Percentiles rank a stretch among this genome's conserved stretches.
These are phyloP conservation scores for Ophiostoma himal-ulmi DNA, from an alignment of 2,329 filamentous ascomycete species.

Conservation along the genomic window DNA sequence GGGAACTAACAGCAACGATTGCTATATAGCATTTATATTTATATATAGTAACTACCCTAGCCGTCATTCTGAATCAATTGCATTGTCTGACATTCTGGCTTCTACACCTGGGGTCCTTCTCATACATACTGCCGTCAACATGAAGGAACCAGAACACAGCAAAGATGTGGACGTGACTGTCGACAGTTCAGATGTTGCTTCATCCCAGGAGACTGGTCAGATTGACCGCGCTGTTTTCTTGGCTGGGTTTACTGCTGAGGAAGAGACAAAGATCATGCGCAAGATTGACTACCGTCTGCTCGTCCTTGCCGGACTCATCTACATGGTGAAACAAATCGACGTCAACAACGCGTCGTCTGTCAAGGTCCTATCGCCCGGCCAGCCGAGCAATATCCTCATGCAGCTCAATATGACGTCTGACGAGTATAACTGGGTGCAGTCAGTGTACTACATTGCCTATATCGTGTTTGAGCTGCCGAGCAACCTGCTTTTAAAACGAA, in stretches of 20 bases:
- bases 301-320: constrained; percentile 16
- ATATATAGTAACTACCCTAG: no score
- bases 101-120: no score
- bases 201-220: no score
- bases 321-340: constrained; percentile 23
- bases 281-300: constrained; percentile 22
- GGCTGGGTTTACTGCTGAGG: constrained; percentile 17
- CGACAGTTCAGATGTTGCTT: no score
- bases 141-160: no score
- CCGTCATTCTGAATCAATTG: no score
- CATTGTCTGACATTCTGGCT: no score
- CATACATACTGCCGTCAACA: no score
- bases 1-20: no score
- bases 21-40: no score
- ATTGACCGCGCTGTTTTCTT: constrained; percentile 18
- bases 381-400: constrained; percentile 22
- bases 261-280: constrained; percentile 20
- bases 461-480: constrained; percentile 45
- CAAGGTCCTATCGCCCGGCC: constrained; percentile 18
- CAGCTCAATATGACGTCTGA: constrained; percentile 21
- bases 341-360: constrained; percentile 21
- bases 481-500: constrained; percentile 48
- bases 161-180: no score
- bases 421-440: constrained; percentile 25
- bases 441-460: constrained; percentile 21